Conservation (phyloP, 108 stramenopile species). For the Pseudonitzschia pungens region DNA sequence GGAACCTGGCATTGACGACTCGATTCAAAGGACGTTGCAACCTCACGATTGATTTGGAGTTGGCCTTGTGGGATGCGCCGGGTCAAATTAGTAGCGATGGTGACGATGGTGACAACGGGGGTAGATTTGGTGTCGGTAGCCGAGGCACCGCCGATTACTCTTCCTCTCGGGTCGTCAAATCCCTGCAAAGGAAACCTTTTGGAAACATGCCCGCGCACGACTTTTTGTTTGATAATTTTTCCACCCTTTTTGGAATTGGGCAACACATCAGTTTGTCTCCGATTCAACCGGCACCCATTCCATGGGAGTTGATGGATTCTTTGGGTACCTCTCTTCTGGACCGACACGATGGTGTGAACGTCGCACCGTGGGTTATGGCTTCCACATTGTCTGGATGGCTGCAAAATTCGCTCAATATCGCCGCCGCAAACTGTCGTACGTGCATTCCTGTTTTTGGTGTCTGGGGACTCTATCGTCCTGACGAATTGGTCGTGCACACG, state of each 20-base stretch:
- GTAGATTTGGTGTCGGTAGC: background rate
- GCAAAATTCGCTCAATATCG: slow-evolving; percentile 74
- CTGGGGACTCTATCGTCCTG: slow-evolving; percentile 62
- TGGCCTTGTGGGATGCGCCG: slow-evolving; percentile 80
- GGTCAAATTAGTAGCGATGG: background rate
- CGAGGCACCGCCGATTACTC: slow-evolving; percentile 11
- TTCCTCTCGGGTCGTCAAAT: slow-evolving; percentile 21
- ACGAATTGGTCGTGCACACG: slow-evolving; percentile 10
- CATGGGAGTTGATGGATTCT: slow-evolving; percentile 24
- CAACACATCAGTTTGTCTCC: slow-evolving; percentile 80
- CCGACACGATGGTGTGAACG: slow-evolving; percentile 37
- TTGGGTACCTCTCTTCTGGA: slow-evolving; percentile 27
- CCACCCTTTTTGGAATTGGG: slow-evolving; percentile 78
- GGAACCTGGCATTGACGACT: slow-evolving; percentile 28
- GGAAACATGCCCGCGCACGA: slow-evolving; percentile 30
- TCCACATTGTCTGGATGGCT: slow-evolving; percentile 41
- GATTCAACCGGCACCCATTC: slow-evolving; percentile 31
- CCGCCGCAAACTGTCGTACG: slow-evolving; percentile 60
- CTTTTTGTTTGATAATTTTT: slow-evolving; percentile 56
- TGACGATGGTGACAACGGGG: background rate
- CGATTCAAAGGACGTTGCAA: slow-evolving; percentile 15
- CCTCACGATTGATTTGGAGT: slow-evolving; percentile 54
- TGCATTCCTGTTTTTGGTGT: slow-evolving; percentile 77
- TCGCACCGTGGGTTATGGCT: slow-evolving; percentile 27
- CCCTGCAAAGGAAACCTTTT: slow-evolving; percentile 26